Conservation (phyloP, 805 yeast species). For the Saturnispora hagleri region DNA sequence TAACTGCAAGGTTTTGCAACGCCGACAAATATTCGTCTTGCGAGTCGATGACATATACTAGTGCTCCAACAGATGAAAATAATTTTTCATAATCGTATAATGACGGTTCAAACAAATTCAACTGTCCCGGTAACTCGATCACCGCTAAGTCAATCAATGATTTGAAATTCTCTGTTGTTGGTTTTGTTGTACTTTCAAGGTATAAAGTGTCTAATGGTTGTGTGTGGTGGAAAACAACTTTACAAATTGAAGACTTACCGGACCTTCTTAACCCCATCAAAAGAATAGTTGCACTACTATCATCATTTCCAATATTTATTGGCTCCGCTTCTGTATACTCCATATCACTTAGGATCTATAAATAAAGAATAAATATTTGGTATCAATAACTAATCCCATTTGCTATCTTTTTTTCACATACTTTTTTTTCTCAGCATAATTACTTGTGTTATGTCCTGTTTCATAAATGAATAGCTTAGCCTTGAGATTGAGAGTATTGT, state of each 20-base stretch:
- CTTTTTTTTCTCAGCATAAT: not conserved
- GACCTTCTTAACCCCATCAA: slow-evolving; percentile 84
- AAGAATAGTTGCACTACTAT: slow-evolving; percentile 69
- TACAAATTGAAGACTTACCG: slow-evolving; percentile 92
- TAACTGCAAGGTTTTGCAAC: slow-evolving; percentile 76
- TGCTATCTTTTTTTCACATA: not conserved
- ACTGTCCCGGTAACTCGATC: slow-evolving; percentile 92
- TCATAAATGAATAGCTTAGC: too few species aligned
- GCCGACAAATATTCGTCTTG: slow-evolving; percentile 95
- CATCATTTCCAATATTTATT: slow-evolving; percentile 19
- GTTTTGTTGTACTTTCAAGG: slow-evolving; percentile 81
- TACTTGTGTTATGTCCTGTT: not conserved
- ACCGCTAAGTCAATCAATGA: slow-evolving; percentile 81
- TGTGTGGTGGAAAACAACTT: slow-evolving; percentile 94
- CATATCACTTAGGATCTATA: not conserved
- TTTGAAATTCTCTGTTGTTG: slow-evolving; percentile 74
- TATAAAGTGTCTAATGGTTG: slow-evolving; percentile 90
- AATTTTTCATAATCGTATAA: slow-evolving; percentile 64
- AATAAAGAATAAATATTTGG: not conserved
- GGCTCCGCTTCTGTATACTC: not conserved
- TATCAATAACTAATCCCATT: not conserved
- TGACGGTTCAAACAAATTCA: slow-evolving; percentile 79
- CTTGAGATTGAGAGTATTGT: too few species aligned
- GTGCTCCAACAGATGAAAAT: slow-evolving; percentile 76
- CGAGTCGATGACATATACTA: slow-evolving; percentile 89